Evolutionary conservation across 805 yeast genomes (phyloP), one percentile per base, ranked within the genome.

Genomic region (Ogataea corticis): DNA sequence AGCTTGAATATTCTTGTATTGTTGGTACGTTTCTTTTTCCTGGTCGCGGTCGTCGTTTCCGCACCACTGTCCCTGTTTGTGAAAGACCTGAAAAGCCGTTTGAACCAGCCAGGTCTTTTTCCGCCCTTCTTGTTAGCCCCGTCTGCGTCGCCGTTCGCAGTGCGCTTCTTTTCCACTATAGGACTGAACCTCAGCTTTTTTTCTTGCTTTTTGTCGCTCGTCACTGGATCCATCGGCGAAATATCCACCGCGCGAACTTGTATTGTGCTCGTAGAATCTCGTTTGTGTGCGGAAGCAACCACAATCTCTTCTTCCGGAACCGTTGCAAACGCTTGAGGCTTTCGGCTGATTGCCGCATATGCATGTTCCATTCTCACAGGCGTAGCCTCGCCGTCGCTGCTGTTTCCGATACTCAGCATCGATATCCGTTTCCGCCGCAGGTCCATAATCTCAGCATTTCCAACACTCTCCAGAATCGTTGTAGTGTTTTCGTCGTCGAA

Each of bases 161-260:
- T 46, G 31, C 27, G 29, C 30, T 17, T 30, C 23, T 38, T 33
- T n/a, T 46, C 39, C 16, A 45, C 42, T 15, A 38, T 43, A 25
- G 43, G 44, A 19, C 25, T 33, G 43, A 44, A 39, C 33, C 45
- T 41, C 31, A 40, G 29, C 18, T 44, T 45, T 37, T 41, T 41
- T 12, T 38, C 42, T 14, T 19, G 23, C 11, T 37, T 46, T n/a
- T 52, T 41, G 18, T 19, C 35, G 7, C 50, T 30, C 12, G 53
- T 47, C 15, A 44, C 49, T 3, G 63, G 64, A 40, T 61, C 66
- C 33, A 48, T 51, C 46, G 67, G 66, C 11, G 61, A 57, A 21
- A 53, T 49, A 3, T 65, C 59, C 16, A 55, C 54, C 33, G 41
- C 45, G 23, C 31, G 48, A 41, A 30, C 48, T 45, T 3, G 54